phyloP scores from a whole-genome alignment of 306 rosid species.

The Corylus avellana region DNA sequence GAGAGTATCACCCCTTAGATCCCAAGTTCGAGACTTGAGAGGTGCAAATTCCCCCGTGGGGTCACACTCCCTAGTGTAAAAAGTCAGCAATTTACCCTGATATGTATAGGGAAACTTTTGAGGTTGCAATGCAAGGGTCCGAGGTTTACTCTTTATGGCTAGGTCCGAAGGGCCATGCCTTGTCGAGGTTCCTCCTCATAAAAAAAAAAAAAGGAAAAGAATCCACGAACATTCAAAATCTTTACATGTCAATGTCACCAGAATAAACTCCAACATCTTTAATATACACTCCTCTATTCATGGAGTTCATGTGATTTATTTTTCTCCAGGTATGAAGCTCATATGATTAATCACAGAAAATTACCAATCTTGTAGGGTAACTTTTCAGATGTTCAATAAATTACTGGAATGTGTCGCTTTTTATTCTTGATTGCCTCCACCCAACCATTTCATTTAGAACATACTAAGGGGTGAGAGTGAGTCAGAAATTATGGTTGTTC shows the following conservation, averaged over 20 bases:
- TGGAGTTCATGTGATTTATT: not conserved
- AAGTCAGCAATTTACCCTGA: too few relatives aligned
- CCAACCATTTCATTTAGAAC: not conserved
- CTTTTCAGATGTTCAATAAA: not conserved
- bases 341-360: not conserved
- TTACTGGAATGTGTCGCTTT: not conserved
- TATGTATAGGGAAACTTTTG: too few relatives aligned
- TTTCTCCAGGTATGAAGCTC: not conserved
- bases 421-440: not conserved
- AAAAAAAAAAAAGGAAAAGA: not conserved
- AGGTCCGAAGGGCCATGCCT: too few relatives aligned
- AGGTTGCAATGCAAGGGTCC: too few relatives aligned
- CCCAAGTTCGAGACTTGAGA: too few relatives aligned
- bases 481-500: not conserved
- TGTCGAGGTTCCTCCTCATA: too few relatives aligned
- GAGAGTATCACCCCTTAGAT: too few relatives aligned
- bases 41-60: too few relatives aligned
- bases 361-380: not conserved
- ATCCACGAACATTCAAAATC: not conserved
- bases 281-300: not conserved
- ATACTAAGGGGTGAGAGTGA: not conserved
- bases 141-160: too few relatives aligned
- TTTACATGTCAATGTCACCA: not conserved
- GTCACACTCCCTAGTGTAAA: too few relatives aligned
- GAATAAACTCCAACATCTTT: not conserved